A percentile compares a stretch with the other conserved stretches of the same genome.
phyloP scores from a whole-genome alignment of 129 eudicot genomes.

The sunflower (Helianthus annuus) region HanXRQr2.0-SUNRISE NC_035437.2:143315866-143316365 shows the following conservation, averaged over 20 bases:
- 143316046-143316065: not conserved
- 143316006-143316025: too few relatives aligned
- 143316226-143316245: too few relatives aligned
- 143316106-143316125: not conserved
- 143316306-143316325: not conserved
- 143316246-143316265: too few relatives aligned
- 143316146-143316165: too few relatives aligned
- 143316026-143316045: too few relatives aligned
- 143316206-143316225: not conserved
- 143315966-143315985: not conserved
- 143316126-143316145: too few relatives aligned
- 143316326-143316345: constrained; percentile 55
- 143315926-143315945: constrained; percentile 76
- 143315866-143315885: constrained; percentile 79
- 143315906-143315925: constrained; percentile 73
- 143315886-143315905: constrained; percentile 69
- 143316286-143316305: not conserved
- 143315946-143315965: not conserved
- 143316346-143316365: constrained; percentile 55
- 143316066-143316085: not conserved
- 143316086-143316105: not conserved
- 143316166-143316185: not conserved
- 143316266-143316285: too few relatives aligned
- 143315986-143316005: not conserved
- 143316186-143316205: not conserved